phyloP scores from a whole-genome alignment of 2,329 filamentous ascomycete genomes.

The Diplodia mutila region DNA sequence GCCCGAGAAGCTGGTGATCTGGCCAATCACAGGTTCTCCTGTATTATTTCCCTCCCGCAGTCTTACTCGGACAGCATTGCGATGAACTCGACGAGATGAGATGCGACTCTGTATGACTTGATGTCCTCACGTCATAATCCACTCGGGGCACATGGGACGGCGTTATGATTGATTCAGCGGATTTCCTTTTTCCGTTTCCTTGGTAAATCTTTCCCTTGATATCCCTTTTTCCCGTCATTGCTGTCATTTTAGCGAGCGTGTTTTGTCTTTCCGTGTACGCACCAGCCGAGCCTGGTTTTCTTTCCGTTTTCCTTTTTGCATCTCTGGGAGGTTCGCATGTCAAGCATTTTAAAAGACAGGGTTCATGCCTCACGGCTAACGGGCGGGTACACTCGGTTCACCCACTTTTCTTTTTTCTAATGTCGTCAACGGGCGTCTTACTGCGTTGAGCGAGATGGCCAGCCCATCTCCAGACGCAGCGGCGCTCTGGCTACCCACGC shows the following conservation, averaged over 20 bases:
- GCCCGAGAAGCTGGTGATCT: conserved; percentile 42
- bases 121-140: conserved; percentile 47
- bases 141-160: conserved; percentile 55
- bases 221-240: conserved; percentile 47
- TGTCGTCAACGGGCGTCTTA: conserved; percentile 44
- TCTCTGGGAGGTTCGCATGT: conserved; percentile 51
- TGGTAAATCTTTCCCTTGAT: conserved; percentile 45
- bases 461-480: conserved; percentile 42
- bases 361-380: conserved; percentile 49
- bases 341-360: conserved; percentile 47
- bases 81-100: conserved; percentile 38
- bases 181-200: conserved; percentile 43
- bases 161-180: conserved; percentile 55
- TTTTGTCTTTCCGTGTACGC: conserved; percentile 39
- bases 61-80: conserved; percentile 47
- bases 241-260: conserved; percentile 50
- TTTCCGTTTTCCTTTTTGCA: conserved; percentile 41
- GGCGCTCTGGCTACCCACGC: conserved; percentile 38
- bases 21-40: conserved; percentile 40
- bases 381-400: conserved; percentile 45
- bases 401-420: conserved; percentile 38
- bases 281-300: conserved; percentile 41
- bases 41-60: conserved; percentile 25
- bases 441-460: conserved; percentile 34
- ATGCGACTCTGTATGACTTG: conserved; percentile 49